Evolutionary conservation across 1,284 basidiomycete species (phyloP).

Genomic region (Malassezia restricta): DNA sequence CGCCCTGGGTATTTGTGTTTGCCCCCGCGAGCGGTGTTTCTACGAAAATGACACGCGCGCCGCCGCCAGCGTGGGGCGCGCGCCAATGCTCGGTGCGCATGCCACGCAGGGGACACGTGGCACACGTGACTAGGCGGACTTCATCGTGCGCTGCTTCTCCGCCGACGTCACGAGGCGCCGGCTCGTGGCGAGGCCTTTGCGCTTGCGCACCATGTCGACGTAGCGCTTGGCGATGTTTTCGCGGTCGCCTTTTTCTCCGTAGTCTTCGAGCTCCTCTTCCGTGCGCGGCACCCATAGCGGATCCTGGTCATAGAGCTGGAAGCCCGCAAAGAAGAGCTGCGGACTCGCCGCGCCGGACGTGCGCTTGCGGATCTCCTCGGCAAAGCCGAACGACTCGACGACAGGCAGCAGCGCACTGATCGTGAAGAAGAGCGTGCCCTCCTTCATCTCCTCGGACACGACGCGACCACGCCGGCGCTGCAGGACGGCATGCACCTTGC

Average conservation of each 20-base stretch:
- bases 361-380: conserved; percentile 92
- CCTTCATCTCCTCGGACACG: conserved; percentile 95
- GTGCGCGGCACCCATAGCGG: conserved; percentile 99
- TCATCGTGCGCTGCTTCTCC: conserved; percentile 45
- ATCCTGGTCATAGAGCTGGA: conserved; percentile 51
- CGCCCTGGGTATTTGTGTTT: not conserved
- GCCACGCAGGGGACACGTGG: not conserved
- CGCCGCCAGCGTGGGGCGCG: not conserved
- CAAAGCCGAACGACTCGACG: conserved; percentile 93
- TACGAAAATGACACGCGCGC: not conserved
- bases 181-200: conserved; percentile 37
- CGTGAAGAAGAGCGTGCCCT: conserved; percentile 89
- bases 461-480: conserved; percentile 80
- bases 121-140: conserved; percentile 18
- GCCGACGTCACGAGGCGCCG: conserved; percentile 38
- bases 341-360: conserved; percentile 94
- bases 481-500: conserved; percentile 93
- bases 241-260: conserved; percentile 88
- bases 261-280: conserved; percentile 89
- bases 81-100: conserved; percentile 8
- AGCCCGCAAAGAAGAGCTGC: conserved; percentile 87
- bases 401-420: conserved; percentile 84
- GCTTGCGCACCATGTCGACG: conserved; percentile 69
- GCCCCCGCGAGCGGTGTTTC: not conserved
- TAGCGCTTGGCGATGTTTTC: conserved; percentile 88